phyloP scores from a whole-genome alignment of 306 rosid genomes.

The Ceratonia siliqua region DNA sequence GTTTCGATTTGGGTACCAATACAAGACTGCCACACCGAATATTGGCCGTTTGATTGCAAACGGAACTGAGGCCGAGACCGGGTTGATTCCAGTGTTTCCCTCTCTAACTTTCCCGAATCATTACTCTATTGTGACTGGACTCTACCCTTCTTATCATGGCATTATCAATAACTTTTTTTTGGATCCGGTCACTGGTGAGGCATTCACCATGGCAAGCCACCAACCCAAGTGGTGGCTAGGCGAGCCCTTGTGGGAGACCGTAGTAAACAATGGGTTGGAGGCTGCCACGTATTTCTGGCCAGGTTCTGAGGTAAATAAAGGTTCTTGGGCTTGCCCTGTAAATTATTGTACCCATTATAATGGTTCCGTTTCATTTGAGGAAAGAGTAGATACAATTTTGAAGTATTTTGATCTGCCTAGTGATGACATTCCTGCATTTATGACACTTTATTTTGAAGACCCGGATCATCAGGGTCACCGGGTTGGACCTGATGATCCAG shows the following conservation, averaged over 20 bases:
- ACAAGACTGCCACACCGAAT: slow-evolving; percentile 73
- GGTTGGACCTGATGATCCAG: slow-evolving; percentile 91
- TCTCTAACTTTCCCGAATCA: slow-evolving; percentile 91
- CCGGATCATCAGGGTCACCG: slow-evolving; percentile 96
- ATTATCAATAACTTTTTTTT: slow-evolving; percentile 79
- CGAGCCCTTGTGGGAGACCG: slow-evolving; percentile 96
- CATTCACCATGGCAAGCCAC: slow-evolving; percentile 70
- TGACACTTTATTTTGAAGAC: slow-evolving; percentile 96
- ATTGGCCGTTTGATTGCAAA: slow-evolving; percentile 70
- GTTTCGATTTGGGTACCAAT: slow-evolving; percentile 94
- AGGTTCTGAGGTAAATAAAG: slow-evolving; percentile 94
- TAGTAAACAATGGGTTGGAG: slow-evolving; percentile 65
- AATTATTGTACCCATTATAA: slow-evolving; percentile 58
- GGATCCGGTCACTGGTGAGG: slow-evolving; percentile 74
- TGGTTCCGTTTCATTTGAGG: slow-evolving; percentile 78
- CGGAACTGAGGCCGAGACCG: slow-evolving; percentile 88
- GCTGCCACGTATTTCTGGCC: slow-evolving; percentile 96
- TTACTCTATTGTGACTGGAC: slow-evolving; percentile 91
- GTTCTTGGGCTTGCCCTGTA: slow-evolving; percentile 78
- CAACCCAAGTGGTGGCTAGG: slow-evolving; percentile 98
- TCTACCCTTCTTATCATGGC: slow-evolving; percentile 89
- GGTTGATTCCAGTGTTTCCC: slow-evolving; percentile 89
- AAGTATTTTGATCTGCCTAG: slow-evolving; percentile 69
- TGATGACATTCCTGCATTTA: slow-evolving; percentile 72
- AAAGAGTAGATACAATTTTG: slow-evolving; percentile 70